Base-by-base conservation (phyloP, 2,329 filamentous ascomycete species). In the Malbranchea zuffiana region DNA sequence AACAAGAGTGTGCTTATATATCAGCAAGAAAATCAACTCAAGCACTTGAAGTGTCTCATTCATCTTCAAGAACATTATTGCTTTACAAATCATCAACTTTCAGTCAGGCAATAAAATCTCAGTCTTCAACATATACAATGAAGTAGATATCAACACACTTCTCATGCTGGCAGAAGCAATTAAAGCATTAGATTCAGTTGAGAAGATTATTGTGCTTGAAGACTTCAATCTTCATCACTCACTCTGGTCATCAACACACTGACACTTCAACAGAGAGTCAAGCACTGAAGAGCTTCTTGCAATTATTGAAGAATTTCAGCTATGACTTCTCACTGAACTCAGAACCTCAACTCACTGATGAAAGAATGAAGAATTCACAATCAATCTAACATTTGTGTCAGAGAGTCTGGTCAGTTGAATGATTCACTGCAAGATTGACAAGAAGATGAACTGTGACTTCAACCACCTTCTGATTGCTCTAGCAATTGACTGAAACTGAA, bases 381-480 rank as follows among this genome's bases (percentile, higher is more conserved):
- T 50, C 13, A 41, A 50, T 18, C 41, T 48, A 5, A n/a, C n/a
- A n/a, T n/a, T n/a, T n/a, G n/a, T n/a, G n/a, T n/a, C n/a, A n/a
- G n/a, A n/a, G n/a, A n/a, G n/a, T n/a, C n/a, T n/a, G n/a, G 17
- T 30, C 10, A 18, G 17, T 7, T 37, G 39, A 4, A 21, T 41
- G n/a, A 17, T 46, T 5, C 15, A 40, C 5, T 43, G 38, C 19
- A 37, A 45, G 23, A 17, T 41, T 7, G 44, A 44, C 5, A 34
- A 37, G 5, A 40, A 44, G 4, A 11, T 52, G 4, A 41, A 54
- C 24, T 47, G 44, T 18, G 42, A 48, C 21, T 55, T 47, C 0
- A 47, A 55, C 34, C 44, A 53, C 37, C 47, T 46, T 27, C 49
- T 47, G 26, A 47, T 53, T 13, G 19, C 39, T 6, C 40, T 37